Evolutionary conservation across 2,329 filamentous ascomycete genomes (phyloP).

Genomic region (Ascochyta fabae): DNA sequence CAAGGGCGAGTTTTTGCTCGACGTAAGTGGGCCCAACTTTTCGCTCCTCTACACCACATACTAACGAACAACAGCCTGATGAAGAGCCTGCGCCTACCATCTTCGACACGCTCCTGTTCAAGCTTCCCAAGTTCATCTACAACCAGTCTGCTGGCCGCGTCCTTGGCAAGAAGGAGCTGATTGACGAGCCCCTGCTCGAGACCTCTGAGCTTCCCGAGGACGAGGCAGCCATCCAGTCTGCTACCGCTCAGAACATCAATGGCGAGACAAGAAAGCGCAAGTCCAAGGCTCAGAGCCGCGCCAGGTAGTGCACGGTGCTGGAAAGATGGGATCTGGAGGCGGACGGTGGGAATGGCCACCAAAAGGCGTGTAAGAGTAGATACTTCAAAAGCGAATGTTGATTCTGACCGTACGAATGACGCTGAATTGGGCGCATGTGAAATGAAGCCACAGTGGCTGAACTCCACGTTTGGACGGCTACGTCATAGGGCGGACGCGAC

Average conservation of each 20-base stretch:
- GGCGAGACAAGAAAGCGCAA: constrained; percentile 54
- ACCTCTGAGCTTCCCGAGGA: constrained; percentile 46
- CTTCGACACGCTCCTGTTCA: constrained; percentile 81
- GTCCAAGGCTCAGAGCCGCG: constrained; percentile 34
- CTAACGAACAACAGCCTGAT: constrained; percentile 63
- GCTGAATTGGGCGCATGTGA: too few relatives aligned
- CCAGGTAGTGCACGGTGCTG: constrained; percentile 22
- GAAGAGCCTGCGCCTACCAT: constrained; percentile 81
- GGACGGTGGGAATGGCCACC: not conserved
- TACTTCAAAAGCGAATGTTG: not conserved
- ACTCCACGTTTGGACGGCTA: constrained; percentile 3
- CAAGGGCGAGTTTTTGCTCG: constrained; percentile 81
- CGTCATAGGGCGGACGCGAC: constrained; percentile 12
- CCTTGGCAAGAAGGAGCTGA: constrained; percentile 47
- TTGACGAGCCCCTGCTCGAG: constrained; percentile 47
- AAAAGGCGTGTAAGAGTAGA: constrained; percentile 15
- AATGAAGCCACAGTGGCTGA: constrained; percentile 23
- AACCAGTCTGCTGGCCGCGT: constrained; percentile 54
- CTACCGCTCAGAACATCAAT: constrained; percentile 54
- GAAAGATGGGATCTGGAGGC: not conserved
- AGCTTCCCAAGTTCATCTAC: constrained; percentile 78
- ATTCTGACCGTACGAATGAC: too few relatives aligned
- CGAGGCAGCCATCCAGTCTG: constrained; percentile 51
- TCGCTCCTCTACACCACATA: constrained; percentile 13
- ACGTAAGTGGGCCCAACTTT: constrained; percentile 65